Evolutionary conservation across 148 eudicot species (phyloP).

Genomic region (Dianthus caryophyllus): DNA sequence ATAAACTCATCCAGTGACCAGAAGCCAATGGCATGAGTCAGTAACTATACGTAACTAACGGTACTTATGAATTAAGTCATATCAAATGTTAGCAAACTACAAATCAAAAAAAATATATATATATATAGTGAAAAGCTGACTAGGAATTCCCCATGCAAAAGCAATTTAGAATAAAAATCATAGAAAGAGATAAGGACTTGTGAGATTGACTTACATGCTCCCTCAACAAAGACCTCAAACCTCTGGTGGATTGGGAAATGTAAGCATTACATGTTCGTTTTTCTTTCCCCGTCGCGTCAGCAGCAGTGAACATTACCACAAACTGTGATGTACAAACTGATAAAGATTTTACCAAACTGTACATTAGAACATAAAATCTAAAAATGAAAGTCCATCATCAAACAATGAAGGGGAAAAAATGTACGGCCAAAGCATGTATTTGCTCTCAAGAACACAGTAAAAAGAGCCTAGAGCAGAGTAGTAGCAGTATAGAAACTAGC

Average conservation of each 20-base stretch:
- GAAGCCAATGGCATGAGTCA: background rate
- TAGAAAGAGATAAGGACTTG: background rate
- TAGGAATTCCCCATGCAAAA: background rate
- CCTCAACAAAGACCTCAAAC: conserved; percentile 71
- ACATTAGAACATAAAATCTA: conserved; percentile 16
- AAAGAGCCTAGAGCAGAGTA: background rate
- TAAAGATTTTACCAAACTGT: conserved; percentile 6
- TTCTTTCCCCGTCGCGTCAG: conserved; percentile 38
- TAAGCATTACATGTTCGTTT: conserved; percentile 67
- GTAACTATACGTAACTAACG: background rate
- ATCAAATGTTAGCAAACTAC: background rate
- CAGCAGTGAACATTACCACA: conserved; percentile 73
- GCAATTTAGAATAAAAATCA: background rate
- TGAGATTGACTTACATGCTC: conserved; percentile 69
- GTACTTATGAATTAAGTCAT: background rate
- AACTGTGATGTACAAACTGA: conserved; percentile 83
- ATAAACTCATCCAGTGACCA: background rate
- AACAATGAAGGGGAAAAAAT: background rate
- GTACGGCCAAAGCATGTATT: background rate
- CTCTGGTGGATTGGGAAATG: conserved; percentile 84
- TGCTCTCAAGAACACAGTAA: background rate
- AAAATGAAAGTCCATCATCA: background rate
- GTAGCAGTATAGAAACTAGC: background rate
- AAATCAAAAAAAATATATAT: background rate
- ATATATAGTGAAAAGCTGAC: background rate